phyloP scores from a whole-genome alignment of 176 grass and related monocot genomes.

The Juncus effusus region DNA sequence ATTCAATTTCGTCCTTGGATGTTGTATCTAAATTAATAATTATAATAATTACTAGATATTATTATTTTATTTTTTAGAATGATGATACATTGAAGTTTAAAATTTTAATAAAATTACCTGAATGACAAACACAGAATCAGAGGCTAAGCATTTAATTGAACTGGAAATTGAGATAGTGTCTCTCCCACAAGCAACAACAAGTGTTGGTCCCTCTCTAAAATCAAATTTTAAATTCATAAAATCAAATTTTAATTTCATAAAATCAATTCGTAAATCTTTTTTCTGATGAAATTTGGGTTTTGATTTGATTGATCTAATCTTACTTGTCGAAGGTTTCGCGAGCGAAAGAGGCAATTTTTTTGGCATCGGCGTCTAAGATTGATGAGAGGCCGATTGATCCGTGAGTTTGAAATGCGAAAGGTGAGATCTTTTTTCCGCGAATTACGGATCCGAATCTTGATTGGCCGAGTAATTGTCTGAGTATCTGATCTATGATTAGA shows the following conservation, averaged over 20 bases:
- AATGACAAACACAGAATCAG: conserved; percentile 82
- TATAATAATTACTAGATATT: too few relatives aligned
- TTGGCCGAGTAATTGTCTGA: conserved; percentile 62
- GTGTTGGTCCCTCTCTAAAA: conserved; percentile 75
- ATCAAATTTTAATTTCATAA: conserved; percentile 5
- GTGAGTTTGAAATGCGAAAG: conserved; percentile 31
- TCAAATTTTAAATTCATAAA: conserved; percentile 10
- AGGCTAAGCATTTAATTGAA: conserved; percentile 59
- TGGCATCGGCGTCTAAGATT: conserved; percentile 68
- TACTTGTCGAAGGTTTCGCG: conserved; percentile 80
- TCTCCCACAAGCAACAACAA: conserved; percentile 80
- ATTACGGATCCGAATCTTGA: conserved; percentile 55
- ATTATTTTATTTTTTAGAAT: too few relatives aligned
- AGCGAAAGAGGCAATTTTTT: conserved; percentile 62
- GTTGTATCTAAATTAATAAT: conserved; percentile 65
- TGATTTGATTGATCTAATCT: conserved; percentile 13
- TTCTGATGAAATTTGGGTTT: conserved; percentile 9
- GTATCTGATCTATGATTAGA: conserved; percentile 51
- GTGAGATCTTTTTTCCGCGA: conserved; percentile 41
- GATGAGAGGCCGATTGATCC: conserved; percentile 50
- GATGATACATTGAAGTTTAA: too few relatives aligned
- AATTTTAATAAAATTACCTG: conserved; percentile 49
- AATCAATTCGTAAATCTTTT: conserved; percentile 18
- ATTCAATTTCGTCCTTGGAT: conserved; percentile 66
- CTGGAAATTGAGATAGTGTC: conserved; percentile 86